Base-by-base conservation (phyloP, 139 green algal species). In the Picochlorum sp. region DNA sequence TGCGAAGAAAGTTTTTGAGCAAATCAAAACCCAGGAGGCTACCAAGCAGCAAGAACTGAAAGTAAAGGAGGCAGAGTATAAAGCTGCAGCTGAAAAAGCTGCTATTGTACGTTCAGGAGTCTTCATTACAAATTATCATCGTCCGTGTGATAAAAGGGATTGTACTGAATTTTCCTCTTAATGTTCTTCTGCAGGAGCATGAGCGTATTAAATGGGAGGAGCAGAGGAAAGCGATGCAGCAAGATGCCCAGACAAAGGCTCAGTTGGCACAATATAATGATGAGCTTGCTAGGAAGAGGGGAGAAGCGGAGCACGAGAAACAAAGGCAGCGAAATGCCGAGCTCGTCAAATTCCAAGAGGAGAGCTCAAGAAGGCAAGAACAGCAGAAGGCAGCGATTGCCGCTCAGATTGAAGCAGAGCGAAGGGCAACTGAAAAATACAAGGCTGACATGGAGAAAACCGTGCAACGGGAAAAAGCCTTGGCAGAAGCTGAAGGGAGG, bases 401-500 rank as follows among this genome's bases (percentile, higher is more conserved):
- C 67, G 77, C 81, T 57, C 85, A 94, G 65, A 90, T 96, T 13
- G 82, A 96, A 73, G 84, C 80, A 14, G 87, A 95, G 75, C 73
- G 86, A 7, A 58, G 82, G 18, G 78, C 79, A 26, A 87, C 84
- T 10, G 89, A 95, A 55, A 72, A 88, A 65, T 88, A 91, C 50
- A 81, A 81, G 68, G 84, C 88, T 3, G 83, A 91, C 29, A 56
- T 93, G 30, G 80, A 93, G 45, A 88, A 89, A 59, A 55, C 83
- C 56, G 66, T 96, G 4, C 81, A 96, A 72, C 72, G 82, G 14
- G 85, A 95, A 59, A 85, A 80, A 60, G 85, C 85, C 5, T 68
- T 96, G 41, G 88, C 89, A 22, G 93, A 99, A 70, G 93, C 91
- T 7, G 89, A 97, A 72, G 93, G 86, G 5, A 71, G 91, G 32